These are phyloP conservation scores for Candida stauntonica DNA, from an alignment of 805 yeast species.

Conservation along the genomic window DNA sequence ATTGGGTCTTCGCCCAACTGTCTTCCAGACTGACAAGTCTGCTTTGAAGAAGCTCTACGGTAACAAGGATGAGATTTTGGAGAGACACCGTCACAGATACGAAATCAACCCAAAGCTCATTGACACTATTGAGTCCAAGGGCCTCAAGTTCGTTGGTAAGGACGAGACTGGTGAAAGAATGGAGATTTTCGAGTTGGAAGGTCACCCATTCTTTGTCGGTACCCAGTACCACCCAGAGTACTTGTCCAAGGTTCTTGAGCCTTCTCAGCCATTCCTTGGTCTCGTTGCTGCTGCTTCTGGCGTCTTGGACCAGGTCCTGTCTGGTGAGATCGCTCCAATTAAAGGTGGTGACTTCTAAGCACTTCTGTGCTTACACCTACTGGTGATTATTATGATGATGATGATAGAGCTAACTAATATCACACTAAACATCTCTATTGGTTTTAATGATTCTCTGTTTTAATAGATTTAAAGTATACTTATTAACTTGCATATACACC, in stretches of 20 bases:
- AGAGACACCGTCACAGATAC: slow-evolving; percentile 98
- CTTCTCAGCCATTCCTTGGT: slow-evolving; percentile 95
- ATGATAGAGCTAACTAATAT: no score
- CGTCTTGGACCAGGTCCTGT: slow-evolving; percentile 61
- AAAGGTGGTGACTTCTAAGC: slow-evolving; percentile 16
- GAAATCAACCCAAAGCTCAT: slow-evolving; percentile 90
- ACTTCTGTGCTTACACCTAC: no score
- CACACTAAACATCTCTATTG: no score
- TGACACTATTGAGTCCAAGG: slow-evolving; percentile 63
- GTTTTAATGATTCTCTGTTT: no score
- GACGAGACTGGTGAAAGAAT: slow-evolving; percentile 89
- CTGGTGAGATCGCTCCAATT: slow-evolving; percentile 24
- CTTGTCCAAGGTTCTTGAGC: slow-evolving; percentile 91
- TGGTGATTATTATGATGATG: background rate
- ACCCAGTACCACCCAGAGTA: slow-evolving; percentile 99
- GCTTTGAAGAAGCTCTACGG: slow-evolving; percentile 78
- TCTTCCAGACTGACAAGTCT: slow-evolving; percentile 67
- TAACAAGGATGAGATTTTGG: slow-evolving; percentile 60
- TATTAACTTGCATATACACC: no score
- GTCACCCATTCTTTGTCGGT: slow-evolving; percentile 89
- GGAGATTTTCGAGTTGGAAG: slow-evolving; percentile 85
- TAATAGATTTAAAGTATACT: no score
- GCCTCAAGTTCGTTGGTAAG: slow-evolving; percentile 86
- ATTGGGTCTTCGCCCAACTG: slow-evolving; percentile 88
- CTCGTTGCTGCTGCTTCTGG: slow-evolving; percentile 93